Conservation (phyloP, 2,329 filamentous ascomycete genomes). For the Podosphaera fusca region DNA sequence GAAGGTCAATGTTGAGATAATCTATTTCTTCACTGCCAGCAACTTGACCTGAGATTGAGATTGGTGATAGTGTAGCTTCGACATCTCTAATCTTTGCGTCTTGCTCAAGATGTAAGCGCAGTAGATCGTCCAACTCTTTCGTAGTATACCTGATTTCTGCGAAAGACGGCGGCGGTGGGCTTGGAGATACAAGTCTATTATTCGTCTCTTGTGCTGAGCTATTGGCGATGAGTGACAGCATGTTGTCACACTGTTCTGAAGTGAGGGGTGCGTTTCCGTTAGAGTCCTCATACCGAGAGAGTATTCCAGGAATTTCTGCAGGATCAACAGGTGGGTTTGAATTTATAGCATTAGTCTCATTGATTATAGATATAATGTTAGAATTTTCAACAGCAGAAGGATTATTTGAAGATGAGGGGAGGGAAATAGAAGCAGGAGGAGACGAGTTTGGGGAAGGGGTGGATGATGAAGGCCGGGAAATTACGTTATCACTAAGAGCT, state of each 20-base stretch:
- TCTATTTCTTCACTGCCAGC: conserved; percentile 34
- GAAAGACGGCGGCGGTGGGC: conserved; percentile 24
- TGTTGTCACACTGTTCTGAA: conserved; percentile 33
- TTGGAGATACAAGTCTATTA: conserved; percentile 14
- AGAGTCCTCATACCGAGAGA: conserved; percentile 16
- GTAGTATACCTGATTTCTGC: conserved; percentile 44
- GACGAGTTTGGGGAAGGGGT: not conserved
- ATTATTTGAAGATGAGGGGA: conserved; percentile 17
- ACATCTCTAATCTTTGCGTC: conserved; percentile 54
- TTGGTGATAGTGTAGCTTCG: conserved; percentile 48
- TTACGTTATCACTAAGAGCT: conserved; percentile 12
- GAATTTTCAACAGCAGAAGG: conserved; percentile 28
- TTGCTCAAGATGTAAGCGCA: conserved; percentile 59
- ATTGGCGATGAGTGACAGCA: conserved; percentile 35
- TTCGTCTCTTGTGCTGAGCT: conserved; percentile 11
- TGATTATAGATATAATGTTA: conserved; percentile 45
- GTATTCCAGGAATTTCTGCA: conserved; percentile 29
- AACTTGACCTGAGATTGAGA: conserved; percentile 59
- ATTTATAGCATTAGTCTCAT: conserved; percentile 34
- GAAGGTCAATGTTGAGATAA: conserved; percentile 17
- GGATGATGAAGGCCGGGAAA: not conserved
- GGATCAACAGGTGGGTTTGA: conserved; percentile 1
- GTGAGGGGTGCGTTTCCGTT: conserved; percentile 31
- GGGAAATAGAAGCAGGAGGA: not conserved
- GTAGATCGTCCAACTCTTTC: conserved; percentile 55